Conservation (phyloP, 2,329 filamentous ascomycete genomes). For the Aspergillus glaucus region DNA sequence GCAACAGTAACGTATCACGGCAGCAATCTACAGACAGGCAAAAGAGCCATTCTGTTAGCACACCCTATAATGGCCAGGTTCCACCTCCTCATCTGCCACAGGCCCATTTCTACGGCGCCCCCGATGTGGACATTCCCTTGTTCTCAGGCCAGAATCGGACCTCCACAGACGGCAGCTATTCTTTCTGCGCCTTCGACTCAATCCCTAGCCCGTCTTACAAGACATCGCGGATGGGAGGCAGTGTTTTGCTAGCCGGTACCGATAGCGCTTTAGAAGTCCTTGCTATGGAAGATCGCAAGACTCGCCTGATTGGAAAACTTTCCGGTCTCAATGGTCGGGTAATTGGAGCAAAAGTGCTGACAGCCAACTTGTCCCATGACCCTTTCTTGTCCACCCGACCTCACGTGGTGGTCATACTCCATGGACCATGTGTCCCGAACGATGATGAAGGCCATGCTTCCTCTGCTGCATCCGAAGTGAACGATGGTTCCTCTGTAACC, state of each 20-base stretch:
- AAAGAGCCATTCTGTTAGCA: slow-evolving; percentile 33
- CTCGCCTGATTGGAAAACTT: slow-evolving; percentile 64
- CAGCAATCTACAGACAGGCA: slow-evolving; percentile 33
- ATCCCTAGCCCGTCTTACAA: slow-evolving; percentile 47
- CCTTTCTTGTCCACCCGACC: slow-evolving; percentile 55
- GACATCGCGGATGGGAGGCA: slow-evolving; percentile 38
- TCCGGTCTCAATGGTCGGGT: slow-evolving; percentile 75
- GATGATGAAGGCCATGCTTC: slow-evolving; percentile 31
- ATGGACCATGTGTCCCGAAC: slow-evolving; percentile 62
- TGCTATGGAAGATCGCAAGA: slow-evolving; percentile 62
- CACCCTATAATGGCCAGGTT: slow-evolving; percentile 28
- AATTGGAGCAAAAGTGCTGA: slow-evolving; percentile 73
- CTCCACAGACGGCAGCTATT: slow-evolving; percentile 52
- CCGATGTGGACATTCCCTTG: slow-evolving; percentile 60
- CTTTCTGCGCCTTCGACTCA: slow-evolving; percentile 75
- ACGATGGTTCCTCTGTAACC: slow-evolving; percentile 25
- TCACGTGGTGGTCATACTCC: slow-evolving; percentile 70
- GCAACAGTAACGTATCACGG: slow-evolving; percentile 30
- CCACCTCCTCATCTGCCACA: slow-evolving; percentile 70
- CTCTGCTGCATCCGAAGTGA: slow-evolving; percentile 29
- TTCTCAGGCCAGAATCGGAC: slow-evolving; percentile 20
- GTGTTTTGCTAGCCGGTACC: slow-evolving; percentile 70
- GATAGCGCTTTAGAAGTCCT: slow-evolving; percentile 75
- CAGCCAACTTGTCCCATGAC: slow-evolving; percentile 56
- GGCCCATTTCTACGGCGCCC: slow-evolving; percentile 68